Conservation (phyloP, 179 eudicot genomes). For the Nepenthes alata region DNA sequence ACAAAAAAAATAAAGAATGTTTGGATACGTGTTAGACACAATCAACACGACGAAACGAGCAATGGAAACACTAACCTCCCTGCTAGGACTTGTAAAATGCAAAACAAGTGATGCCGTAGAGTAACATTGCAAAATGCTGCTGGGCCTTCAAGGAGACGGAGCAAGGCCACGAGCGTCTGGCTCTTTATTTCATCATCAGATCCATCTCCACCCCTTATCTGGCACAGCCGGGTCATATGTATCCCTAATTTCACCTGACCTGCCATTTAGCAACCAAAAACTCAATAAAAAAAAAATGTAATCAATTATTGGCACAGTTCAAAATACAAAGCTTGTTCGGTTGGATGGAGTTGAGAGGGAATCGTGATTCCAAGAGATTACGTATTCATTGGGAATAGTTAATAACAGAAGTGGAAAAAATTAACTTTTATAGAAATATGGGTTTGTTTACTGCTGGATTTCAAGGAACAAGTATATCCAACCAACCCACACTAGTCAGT, state of each 20-base stretch:
- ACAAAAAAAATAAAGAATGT: too few relatives aligned
- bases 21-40: not conserved
- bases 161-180: conserved; percentile 72
- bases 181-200: conserved; percentile 43
- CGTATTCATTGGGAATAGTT: too few relatives aligned
- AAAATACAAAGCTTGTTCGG: too few relatives aligned
- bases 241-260: conserved; percentile 85
- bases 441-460: too few relatives aligned
- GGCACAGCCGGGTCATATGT: conserved; percentile 74
- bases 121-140: conserved; percentile 62
- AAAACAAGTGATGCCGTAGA: conserved; percentile 85
- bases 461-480: too few relatives aligned
- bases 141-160: conserved; percentile 76
- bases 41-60: not conserved
- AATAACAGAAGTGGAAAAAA: too few relatives aligned
- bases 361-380: too few relatives aligned
- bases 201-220: conserved; percentile 44
- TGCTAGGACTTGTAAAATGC: conserved; percentile 87
- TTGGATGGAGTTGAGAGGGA: too few relatives aligned
- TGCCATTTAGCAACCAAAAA: conserved; percentile 14
- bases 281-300: too few relatives aligned
- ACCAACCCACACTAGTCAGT: too few relatives aligned
- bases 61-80: conserved; percentile 43
- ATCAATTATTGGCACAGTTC: too few relatives aligned
- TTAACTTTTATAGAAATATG: too few relatives aligned